These are phyloP conservation scores for Collybia mongolica DNA, from an alignment of 768 basidiomycete genomes.

Conservation along the genomic window DNA sequence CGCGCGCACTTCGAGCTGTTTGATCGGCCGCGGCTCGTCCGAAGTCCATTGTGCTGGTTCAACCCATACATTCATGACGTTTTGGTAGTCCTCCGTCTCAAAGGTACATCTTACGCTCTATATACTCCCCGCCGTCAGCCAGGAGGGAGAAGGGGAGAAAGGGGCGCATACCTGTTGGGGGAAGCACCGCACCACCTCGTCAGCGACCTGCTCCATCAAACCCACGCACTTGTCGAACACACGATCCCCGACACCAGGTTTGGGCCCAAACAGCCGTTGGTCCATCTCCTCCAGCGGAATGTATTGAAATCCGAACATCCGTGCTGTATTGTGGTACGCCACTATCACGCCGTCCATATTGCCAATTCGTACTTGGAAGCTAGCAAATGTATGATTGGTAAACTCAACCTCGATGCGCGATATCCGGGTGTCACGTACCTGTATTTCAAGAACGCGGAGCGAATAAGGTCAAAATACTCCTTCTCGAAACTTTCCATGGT, in stretches of 20 bases:
- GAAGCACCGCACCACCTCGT: constrained; percentile 57
- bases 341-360: constrained; percentile 95
- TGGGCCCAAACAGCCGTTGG: constrained; percentile 63
- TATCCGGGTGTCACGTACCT: constrained; percentile 39
- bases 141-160: constrained; percentile 1
- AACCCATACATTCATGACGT: constrained; percentile 62
- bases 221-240: constrained; percentile 75
- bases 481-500: constrained; percentile 79
- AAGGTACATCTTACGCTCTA: constrained; percentile 62
- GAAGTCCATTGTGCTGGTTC: constrained; percentile 53
- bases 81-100: constrained; percentile 46
- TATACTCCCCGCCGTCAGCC: not conserved
- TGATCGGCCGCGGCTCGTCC: constrained; percentile 43
- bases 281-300: constrained; percentile 89
- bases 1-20: constrained; percentile 52
- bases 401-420: not conserved
- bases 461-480: constrained; percentile 93
- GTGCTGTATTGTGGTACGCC: constrained; percentile 84
- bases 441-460: constrained; percentile 94
- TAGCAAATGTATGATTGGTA: constrained; percentile 22
- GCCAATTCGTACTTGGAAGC: constrained; percentile 94
- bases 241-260: constrained; percentile 56
- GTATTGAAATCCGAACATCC: constrained; percentile 94
- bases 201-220: constrained; percentile 65
- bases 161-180: constrained; percentile 60